Evolutionary conservation across 306 rosid genomes (phyloP).

Genomic region (Acacia acuminata): DNA sequence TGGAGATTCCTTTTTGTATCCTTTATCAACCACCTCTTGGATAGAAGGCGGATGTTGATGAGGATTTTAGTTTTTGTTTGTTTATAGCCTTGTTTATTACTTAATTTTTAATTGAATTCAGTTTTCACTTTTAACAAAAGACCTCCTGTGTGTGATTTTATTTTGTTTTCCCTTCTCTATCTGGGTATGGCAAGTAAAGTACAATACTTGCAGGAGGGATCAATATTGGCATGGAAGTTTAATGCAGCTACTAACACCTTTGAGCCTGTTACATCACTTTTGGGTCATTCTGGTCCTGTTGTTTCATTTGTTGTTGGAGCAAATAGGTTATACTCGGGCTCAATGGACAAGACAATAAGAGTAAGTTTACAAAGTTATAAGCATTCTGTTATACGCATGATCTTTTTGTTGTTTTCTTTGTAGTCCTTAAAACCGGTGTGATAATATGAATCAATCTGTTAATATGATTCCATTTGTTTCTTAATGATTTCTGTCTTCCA

Average conservation of each 20-base stretch:
- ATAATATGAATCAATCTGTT: constrained; percentile 12
- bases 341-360: constrained; percentile 89
- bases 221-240: constrained; percentile 89
- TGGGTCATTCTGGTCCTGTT: constrained; percentile 75
- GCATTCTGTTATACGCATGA: neutral
- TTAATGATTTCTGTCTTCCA: constrained; percentile 41
- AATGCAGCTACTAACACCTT: constrained; percentile 68
- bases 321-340: constrained; percentile 93
- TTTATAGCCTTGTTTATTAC: too few relatives aligned
- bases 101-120: too few relatives aligned
- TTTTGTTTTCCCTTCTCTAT: neutral
- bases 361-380: constrained; percentile 44
- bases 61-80: too few relatives aligned
- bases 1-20: too few relatives aligned
- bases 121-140: neutral
- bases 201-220: constrained; percentile 71
- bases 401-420: neutral
- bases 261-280: constrained; percentile 89
- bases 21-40: too few relatives aligned
- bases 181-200: constrained; percentile 21
- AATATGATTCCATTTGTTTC: neutral
- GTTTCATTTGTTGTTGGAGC: constrained; percentile 95
- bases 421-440: constrained; percentile 3
- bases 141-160: constrained; percentile 5
- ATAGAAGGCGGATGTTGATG: too few relatives aligned